Conservation (phyloP, 2,329 filamentous ascomycete genomes). For the Acrodontium crateriforme region DNA sequence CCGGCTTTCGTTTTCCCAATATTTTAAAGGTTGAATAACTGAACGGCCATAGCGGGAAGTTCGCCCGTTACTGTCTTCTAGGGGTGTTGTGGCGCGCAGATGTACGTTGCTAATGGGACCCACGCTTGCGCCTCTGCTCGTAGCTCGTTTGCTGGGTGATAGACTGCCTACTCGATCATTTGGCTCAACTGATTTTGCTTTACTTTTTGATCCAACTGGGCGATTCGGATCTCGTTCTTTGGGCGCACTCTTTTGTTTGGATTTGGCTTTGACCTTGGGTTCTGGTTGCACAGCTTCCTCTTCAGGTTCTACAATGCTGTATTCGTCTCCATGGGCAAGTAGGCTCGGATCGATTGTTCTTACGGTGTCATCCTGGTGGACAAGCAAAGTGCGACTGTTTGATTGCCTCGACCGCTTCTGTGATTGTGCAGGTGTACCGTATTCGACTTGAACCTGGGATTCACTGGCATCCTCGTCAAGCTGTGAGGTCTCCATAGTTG, state of each 20-base stretch:
- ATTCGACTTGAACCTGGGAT: conserved; percentile 1
- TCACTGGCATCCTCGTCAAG: conserved; percentile 1
- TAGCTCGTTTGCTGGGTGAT: conserved; percentile 6
- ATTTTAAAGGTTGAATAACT: conserved; percentile 65
- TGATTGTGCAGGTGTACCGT: neutral
- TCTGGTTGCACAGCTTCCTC: conserved; percentile 2
- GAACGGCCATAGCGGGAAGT: conserved; percentile 67
- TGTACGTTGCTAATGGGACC: conserved; percentile 23
- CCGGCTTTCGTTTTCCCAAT: conserved; percentile 73
- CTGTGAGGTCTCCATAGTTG: conserved; percentile 4
- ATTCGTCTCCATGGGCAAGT: conserved; percentile 7
- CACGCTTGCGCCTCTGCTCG: conserved; percentile 7
- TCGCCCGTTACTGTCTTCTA: conserved; percentile 38
- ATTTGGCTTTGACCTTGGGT: conserved; percentile 3
- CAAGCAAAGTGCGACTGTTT: conserved; percentile 4
- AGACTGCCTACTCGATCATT: conserved; percentile 2
- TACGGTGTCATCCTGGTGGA: conserved; percentile 6
- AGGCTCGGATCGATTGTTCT: conserved; percentile 7
- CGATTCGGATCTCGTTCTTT: conserved; percentile 13
- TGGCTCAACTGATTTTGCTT: conserved; percentile 4
- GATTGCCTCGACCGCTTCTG: too few relatives aligned
- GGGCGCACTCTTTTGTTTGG: conserved; percentile 6
- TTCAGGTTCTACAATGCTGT: conserved; percentile 2
- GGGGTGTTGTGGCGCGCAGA: conserved; percentile 25
- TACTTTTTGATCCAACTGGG: conserved; percentile 5